These are phyloP conservation scores for Allium sativum DNA, from an alignment of 106 monocot genomes.

Conservation along the genomic window DNA sequence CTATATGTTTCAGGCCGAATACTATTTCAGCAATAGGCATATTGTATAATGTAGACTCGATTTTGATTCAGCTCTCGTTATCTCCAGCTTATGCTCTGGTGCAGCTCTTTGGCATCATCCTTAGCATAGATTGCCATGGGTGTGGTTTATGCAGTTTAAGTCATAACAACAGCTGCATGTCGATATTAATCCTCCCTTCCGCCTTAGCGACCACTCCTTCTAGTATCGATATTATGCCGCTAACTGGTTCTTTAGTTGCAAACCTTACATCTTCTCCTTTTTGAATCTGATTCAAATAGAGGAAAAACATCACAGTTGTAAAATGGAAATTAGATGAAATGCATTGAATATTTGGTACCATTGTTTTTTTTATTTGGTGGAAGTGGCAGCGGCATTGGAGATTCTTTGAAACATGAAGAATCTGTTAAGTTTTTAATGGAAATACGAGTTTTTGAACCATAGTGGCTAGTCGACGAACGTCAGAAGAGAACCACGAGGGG, in stretches of 20 bases:
- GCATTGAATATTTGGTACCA: constrained; percentile 41
- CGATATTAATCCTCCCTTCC: constrained; percentile 33
- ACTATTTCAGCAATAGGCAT: no score
- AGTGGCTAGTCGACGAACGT: constrained; percentile 50
- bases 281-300: constrained; percentile 22
- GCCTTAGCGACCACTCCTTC: constrained; percentile 34
- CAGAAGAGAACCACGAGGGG: constrained; percentile 67
- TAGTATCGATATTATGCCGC: constrained; percentile 36
- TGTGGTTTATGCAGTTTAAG: no score
- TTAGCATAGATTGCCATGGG: no score
- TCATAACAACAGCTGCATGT: no score
- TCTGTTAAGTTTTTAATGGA: constrained; percentile 35
- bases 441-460: constrained; percentile 42
- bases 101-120: no score
- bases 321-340: constrained; percentile 73
- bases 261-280: constrained; percentile 34
- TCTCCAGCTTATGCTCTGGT: no score
- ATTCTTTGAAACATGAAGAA: constrained; percentile 41
- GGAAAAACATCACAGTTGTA: constrained; percentile 48
- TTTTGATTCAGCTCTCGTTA: no score
- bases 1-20: no score
- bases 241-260: constrained; percentile 43
- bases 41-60: no score
- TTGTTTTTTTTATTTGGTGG: constrained; percentile 3
- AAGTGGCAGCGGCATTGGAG: not conserved